These are phyloP conservation scores for Yarrowia phangngaensis DNA, from an alignment of 805 yeast genomes.

Conservation along the genomic window DNA sequence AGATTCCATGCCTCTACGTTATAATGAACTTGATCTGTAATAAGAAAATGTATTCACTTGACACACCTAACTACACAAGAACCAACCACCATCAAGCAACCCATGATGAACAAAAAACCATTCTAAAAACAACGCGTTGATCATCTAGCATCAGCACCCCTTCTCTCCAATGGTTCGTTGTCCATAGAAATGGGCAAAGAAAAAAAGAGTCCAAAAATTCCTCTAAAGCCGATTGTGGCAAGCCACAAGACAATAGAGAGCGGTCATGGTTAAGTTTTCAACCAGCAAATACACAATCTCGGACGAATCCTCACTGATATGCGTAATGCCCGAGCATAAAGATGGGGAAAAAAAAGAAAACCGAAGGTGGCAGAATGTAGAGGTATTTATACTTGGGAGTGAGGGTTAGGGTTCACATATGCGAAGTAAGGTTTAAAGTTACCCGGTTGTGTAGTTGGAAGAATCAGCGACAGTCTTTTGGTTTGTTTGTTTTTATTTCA, in stretches of 20 bases:
- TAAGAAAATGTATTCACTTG: too few relatives aligned
- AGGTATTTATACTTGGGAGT: slow-evolving; percentile 18
- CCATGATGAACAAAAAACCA: too few relatives aligned
- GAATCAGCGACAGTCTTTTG: too few relatives aligned
- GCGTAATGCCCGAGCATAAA: slow-evolving; percentile 99
- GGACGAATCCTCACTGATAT: slow-evolving; percentile 99
- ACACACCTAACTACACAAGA: too few relatives aligned
- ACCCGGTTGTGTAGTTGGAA: too few relatives aligned
- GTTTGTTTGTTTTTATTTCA: too few relatives aligned
- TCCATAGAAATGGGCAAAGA: slow-evolving; percentile 6
- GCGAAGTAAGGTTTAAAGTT: background rate
- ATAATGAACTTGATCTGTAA: too few relatives aligned
- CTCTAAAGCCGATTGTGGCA: slow-evolving; percentile 31
- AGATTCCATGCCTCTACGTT: too few relatives aligned
- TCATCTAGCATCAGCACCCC: too few relatives aligned
- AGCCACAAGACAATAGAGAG: slow-evolving; percentile 40
- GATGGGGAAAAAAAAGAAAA: slow-evolving; percentile 45
- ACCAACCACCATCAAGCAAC: too few relatives aligned
- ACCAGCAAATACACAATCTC: slow-evolving; percentile 99
- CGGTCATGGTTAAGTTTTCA: slow-evolving; percentile 98
- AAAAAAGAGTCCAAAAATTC: slow-evolving; percentile 40
- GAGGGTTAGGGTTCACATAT: background rate
- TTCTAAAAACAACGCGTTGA: too few relatives aligned
- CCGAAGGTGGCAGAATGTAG: background rate
- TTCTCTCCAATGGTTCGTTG: slow-evolving; percentile 1